A percentile compares a stretch with the other conserved stretches of the same genome.
These are phyloP conservation scores for Cavenderia fasciculata DNA, from an alignment of 78 protist species.

Conservation along the genomic window DNA sequence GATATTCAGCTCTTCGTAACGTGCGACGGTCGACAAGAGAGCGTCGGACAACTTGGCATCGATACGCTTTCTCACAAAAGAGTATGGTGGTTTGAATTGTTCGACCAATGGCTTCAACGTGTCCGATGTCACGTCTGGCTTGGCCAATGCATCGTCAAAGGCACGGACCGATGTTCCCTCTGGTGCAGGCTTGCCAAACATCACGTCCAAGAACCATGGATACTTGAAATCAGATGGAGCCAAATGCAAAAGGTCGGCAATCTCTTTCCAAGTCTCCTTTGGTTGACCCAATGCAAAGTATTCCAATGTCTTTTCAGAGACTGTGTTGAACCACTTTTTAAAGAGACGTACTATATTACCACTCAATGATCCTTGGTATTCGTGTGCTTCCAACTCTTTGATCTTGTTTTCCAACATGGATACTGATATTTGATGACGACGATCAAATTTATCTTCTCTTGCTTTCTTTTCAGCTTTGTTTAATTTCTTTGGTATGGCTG, in stretches of 20 bases:
- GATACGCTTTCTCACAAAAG: constrained; percentile 45
- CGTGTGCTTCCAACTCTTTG: constrained; percentile 5
- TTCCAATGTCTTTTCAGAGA: constrained; percentile 12
- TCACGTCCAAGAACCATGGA: constrained; percentile 73
- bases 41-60: not conserved
- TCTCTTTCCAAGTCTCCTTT: constrained; percentile 62
- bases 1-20: constrained; percentile 1
- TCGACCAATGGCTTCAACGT: constrained; percentile 2
- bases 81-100: constrained; percentile 24
- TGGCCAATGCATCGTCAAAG: not conserved
- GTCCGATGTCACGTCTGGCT: not conserved
- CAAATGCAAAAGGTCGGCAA: constrained; percentile 63
- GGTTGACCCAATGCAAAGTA: constrained; percentile 76
- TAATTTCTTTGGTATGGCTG: too few species aligned
- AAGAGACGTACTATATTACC: constrained; percentile 39
- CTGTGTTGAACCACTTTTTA: constrained; percentile 29
- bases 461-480: too few species aligned
- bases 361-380: constrained; percentile 16
- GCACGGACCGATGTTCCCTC: constrained; percentile 19
- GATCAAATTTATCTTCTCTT: constrained; percentile 16
- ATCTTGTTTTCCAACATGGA: constrained; percentile 15
- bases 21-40: constrained; percentile 2
- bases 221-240: constrained; percentile 35
- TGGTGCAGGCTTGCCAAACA: constrained; percentile 73
- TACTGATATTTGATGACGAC: not conserved